Conservation (phyloP, 805 yeast species). For the Kuraishia cidri region DNA sequence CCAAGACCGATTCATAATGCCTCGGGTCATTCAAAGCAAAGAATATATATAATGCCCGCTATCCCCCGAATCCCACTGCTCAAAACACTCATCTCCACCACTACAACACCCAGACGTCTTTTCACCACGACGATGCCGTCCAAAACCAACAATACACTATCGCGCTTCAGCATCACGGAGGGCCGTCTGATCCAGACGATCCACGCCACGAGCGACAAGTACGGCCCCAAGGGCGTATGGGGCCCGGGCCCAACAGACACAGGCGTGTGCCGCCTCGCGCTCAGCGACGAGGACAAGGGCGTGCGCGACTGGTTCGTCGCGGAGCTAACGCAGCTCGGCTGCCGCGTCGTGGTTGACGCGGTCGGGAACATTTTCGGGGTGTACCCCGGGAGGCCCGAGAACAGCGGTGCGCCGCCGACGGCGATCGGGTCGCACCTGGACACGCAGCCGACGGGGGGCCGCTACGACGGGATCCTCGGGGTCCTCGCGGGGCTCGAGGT, state of each 20-base stretch:
- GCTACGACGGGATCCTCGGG: conserved; percentile 68
- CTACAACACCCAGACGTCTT: no score
- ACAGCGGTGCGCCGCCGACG: conserved; percentile 37
- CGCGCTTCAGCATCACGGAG: conserved; percentile 21
- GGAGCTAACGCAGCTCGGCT: conserved; percentile 45
- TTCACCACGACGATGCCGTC: no score
- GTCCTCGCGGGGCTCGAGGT: conserved; percentile 63
- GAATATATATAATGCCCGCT: no score
- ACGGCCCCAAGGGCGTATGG: conserved; percentile 61
- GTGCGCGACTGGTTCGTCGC: conserved; percentile 59
- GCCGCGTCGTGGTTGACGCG: conserved; percentile 49
- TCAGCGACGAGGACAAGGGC: conserved; percentile 50
- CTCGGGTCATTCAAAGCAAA: no score
- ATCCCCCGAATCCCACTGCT: no score
- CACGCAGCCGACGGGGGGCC: conserved; percentile 74
- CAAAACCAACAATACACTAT: no score
- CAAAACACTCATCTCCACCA: no score
- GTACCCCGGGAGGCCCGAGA: conserved; percentile 44
- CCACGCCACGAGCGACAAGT: conserved; percentile 45
- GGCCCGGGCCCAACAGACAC: conserved; percentile 48
- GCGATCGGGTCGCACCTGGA: conserved; percentile 71
- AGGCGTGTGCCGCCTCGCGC: conserved; percentile 60
- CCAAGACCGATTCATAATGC: no score
- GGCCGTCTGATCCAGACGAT: conserved; percentile 48
- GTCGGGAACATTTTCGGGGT: conserved; percentile 65